These are phyloP conservation scores for Boletus reticulatus DNA, from an alignment of 768 basidiomycete species.

Conservation along the genomic window DNA sequence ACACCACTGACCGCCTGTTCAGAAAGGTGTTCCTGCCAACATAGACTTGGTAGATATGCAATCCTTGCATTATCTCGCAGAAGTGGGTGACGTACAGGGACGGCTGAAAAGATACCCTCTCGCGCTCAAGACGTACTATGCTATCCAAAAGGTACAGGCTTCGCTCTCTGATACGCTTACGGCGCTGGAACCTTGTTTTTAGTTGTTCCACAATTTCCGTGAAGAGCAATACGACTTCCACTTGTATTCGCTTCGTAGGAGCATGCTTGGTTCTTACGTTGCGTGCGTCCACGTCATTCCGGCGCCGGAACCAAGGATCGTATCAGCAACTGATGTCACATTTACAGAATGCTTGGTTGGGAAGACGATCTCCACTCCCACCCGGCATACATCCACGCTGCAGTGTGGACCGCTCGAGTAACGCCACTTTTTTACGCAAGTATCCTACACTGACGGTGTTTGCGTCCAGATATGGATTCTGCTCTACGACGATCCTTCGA, in stretches of 20 bases:
- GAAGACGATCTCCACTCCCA: conserved; percentile 79
- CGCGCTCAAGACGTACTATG: conserved; percentile 83
- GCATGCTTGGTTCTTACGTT: conserved; percentile 81
- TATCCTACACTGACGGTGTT: conserved; percentile 10
- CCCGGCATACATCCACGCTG: conserved; percentile 72
- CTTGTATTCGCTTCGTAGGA: conserved; percentile 87
- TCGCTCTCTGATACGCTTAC: conserved; percentile 1
- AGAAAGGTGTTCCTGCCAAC: conserved; percentile 87
- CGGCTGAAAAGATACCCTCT: conserved; percentile 64
- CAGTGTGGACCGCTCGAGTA: conserved; percentile 69
- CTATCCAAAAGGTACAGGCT: conserved; percentile 62
- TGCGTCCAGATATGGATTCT: conserved; percentile 64
- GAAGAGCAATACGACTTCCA: conserved; percentile 99
- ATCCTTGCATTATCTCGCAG: conserved; percentile 79
- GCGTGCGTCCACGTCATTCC: conserved; percentile 50
- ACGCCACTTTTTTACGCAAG: conserved; percentile 12
- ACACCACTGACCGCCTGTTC: conserved; percentile 11
- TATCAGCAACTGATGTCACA: conserved; percentile 2
- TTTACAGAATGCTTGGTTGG: conserved; percentile 69
- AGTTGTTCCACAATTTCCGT: conserved; percentile 85
- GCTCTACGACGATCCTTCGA: conserved; percentile 68
- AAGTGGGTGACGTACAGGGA: conserved; percentile 74
- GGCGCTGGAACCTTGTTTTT: conserved; percentile 6
- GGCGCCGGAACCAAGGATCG: neutral
- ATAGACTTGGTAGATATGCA: conserved; percentile 95